Percentiles rank a stretch among this genome's conserved stretches.
phyloP scores from a whole-genome alignment of 1,284 basidiomycete species.

The Inonotus obliquus region DNA sequence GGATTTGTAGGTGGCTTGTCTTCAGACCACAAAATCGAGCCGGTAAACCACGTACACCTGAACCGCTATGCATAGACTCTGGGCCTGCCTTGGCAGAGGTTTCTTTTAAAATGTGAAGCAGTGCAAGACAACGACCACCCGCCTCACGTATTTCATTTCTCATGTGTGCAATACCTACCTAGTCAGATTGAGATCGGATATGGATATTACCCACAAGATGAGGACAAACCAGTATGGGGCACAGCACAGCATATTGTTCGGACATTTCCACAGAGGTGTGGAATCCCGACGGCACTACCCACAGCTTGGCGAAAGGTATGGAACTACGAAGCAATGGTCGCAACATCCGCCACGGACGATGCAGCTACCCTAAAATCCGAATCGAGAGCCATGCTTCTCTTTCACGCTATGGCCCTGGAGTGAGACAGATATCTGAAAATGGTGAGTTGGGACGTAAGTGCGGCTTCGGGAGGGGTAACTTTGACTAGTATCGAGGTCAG shows the following conservation, averaged over 20 bases:
- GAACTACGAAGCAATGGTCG: slow-evolving; percentile 42
- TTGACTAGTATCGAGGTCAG: neutral
- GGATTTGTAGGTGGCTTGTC: slow-evolving; percentile 27
- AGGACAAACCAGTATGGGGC: neutral
- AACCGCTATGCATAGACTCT: slow-evolving; percentile 25
- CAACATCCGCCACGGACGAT: slow-evolving; percentile 30
- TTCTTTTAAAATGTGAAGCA: slow-evolving; percentile 33
- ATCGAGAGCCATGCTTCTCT: neutral
- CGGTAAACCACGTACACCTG: slow-evolving; percentile 25
- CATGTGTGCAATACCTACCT: too few species aligned
- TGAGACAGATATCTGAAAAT: neutral
- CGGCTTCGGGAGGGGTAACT: neutral
- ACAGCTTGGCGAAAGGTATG: slow-evolving; percentile 40
- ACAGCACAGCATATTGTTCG: slow-evolving; percentile 26
- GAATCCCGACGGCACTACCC: slow-evolving; percentile 36
- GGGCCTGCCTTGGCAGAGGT: slow-evolving; percentile 21
- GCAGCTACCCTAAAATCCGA: slow-evolving; percentile 2
- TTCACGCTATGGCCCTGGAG: neutral
- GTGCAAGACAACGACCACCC: slow-evolving; percentile 36
- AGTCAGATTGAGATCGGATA: slow-evolving; percentile 24
- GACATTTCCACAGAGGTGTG: slow-evolving; percentile 44
- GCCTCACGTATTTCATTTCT: slow-evolving; percentile 34
- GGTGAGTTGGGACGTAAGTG: neutral
- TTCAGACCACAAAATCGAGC: neutral
- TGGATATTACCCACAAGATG: neutral